A percentile compares a stretch with the other conserved stretches of the same genome.
phyloP scores from a whole-genome alignment of 805 yeast species.

The Monosporozyma aquatica region DNA sequence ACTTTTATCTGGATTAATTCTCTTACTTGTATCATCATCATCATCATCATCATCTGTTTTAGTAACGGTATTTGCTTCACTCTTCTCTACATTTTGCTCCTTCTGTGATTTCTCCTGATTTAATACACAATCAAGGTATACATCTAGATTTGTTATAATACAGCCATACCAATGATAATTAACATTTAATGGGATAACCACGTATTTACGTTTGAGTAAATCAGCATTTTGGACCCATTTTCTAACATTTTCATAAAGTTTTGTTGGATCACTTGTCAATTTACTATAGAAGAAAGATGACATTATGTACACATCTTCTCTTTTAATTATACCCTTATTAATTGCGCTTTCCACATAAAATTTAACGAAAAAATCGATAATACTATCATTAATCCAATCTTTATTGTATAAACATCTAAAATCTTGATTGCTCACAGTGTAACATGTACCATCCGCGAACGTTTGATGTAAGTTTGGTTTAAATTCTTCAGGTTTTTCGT shows the following conservation, averaged over 20 bases:
- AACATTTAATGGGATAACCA: conserved; percentile 76
- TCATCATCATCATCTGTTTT: background rate
- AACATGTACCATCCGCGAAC: conserved; percentile 45
- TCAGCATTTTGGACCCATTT: conserved; percentile 74
- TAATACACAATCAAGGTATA: conserved; percentile 10
- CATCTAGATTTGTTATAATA: conserved; percentile 48
- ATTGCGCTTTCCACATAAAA: conserved; percentile 39
- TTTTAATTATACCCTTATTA: conserved; percentile 22
- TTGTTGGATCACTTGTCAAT: conserved; percentile 35
- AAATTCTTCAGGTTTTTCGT: conserved; percentile 24
- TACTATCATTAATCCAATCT: conserved; percentile 83
- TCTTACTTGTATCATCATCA: background rate
- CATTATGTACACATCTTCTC: conserved; percentile 45
- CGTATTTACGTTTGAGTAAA: conserved; percentile 45
- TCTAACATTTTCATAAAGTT: conserved; percentile 53
- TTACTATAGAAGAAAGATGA: conserved; percentile 79
- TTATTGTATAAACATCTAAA: conserved; percentile 69
- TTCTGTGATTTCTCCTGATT: background rate
- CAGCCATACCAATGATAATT: conserved; percentile 83
- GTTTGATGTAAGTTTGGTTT: conserved; percentile 40
- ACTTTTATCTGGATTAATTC: too few relatives aligned
- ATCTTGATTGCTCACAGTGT: conserved; percentile 59
- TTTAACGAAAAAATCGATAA: conserved; percentile 76
- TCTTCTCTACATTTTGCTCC: background rate
- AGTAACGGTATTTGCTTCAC: background rate